Conservation (phyloP, 23 red algal species). For the Gracilaria domingensis region DNA sequence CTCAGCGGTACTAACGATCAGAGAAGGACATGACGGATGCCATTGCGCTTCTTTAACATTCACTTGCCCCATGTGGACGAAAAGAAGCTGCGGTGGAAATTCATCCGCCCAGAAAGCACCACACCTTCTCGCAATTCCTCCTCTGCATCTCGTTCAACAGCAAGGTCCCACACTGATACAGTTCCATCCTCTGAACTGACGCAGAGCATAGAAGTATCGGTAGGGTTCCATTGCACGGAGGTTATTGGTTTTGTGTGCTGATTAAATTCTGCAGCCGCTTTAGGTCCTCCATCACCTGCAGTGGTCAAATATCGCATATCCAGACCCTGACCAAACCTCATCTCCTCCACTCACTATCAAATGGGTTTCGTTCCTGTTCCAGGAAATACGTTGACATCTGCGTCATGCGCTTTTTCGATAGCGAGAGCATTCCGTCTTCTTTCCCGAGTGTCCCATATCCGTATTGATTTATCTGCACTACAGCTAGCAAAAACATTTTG, state of each 20-base stretch:
- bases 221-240: slow-evolving; percentile 87
- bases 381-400: slow-evolving; percentile 94
- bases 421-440: slow-evolving; percentile 48
- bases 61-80: slow-evolving; percentile 90
- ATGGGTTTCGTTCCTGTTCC: slow-evolving; percentile 87
- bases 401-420: slow-evolving; percentile 75
- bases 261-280: slow-evolving; percentile 75
- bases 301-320: slow-evolving; percentile 76
- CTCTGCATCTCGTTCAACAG: slow-evolving; percentile 86
- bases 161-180: slow-evolving; percentile 94
- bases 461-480: slow-evolving; percentile 85
- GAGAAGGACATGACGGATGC: slow-evolving; percentile 65
- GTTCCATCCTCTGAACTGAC: slow-evolving; percentile 77
- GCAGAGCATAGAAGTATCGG: slow-evolving; percentile 77
- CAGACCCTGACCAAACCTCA: slow-evolving; percentile 82
- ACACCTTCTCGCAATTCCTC: slow-evolving; percentile 82
- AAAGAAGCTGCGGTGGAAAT: slow-evolving; percentile 92
- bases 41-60: slow-evolving; percentile 94
- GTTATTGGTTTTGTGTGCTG: slow-evolving; percentile 85
- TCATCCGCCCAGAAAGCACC: slow-evolving; percentile 76
- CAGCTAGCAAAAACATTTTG: slow-evolving; percentile 86
- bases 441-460: slow-evolving; percentile 86
- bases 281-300: background rate
- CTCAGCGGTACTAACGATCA: slow-evolving; percentile 66
- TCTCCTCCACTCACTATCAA: slow-evolving; percentile 89